Percentiles rank a stretch among this genome's conserved stretches.
Conservation (phyloP, 176 grass and related monocot genomes). For the Musa acuminata region DNA sequence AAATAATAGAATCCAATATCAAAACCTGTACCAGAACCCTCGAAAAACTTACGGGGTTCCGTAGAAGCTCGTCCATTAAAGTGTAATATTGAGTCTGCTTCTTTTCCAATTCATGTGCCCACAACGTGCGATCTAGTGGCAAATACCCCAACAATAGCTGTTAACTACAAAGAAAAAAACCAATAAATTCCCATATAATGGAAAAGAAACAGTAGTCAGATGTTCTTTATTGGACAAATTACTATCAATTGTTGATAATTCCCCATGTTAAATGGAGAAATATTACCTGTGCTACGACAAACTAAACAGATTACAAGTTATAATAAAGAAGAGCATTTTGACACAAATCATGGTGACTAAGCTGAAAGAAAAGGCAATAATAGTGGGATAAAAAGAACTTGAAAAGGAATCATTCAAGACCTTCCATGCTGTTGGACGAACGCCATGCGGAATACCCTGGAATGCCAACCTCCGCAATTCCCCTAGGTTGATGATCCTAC, state of each 20-base stretch:
- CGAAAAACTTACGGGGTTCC: constrained; percentile 75
- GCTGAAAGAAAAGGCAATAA: neutral
- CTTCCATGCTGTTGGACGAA: constrained; percentile 85
- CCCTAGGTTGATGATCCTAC: constrained; percentile 79
- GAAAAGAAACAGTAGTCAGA: constrained; percentile 6
- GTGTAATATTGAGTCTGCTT: constrained; percentile 63
- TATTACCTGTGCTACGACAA: too few species aligned
- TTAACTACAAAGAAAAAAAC: constrained; percentile 67
- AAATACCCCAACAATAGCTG: constrained; percentile 98
- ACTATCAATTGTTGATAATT: too few species aligned
- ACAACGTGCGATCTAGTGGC: constrained; percentile 63
- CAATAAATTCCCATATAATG: constrained; percentile 55
- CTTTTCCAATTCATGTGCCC: constrained; percentile 88
- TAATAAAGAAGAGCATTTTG: too few species aligned
- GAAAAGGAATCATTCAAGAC: constrained; percentile 33
- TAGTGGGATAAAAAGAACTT: neutral
- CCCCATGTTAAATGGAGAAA: too few species aligned
- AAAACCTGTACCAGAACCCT: neutral
- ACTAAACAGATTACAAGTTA: too few species aligned
- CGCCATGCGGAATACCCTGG: constrained; percentile 61
- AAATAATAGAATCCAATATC: neutral
- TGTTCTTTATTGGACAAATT: neutral
- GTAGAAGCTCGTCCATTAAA: constrained; percentile 86
- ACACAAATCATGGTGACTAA: too few species aligned
- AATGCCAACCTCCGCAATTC: constrained; percentile 72